Percentiles rank a stretch among this genome's conserved stretches.
Evolutionary conservation across 1,284 basidiomycete species (phyloP).

Genomic region (Caloboletus inedulis): DNA sequence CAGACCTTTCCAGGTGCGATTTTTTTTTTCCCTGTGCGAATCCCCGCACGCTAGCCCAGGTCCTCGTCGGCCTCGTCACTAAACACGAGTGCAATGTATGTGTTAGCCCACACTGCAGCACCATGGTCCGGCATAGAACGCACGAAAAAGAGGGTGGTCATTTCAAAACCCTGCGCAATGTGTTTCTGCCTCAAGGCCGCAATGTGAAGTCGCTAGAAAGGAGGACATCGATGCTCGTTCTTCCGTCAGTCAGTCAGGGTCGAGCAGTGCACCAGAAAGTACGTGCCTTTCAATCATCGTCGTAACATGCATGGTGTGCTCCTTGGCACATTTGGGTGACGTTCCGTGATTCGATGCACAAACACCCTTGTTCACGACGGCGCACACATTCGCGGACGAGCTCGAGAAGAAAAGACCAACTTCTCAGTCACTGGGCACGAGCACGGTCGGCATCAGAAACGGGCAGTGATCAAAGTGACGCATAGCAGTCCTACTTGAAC

Average conservation of each 20-base stretch:
- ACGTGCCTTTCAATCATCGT: constrained; percentile 1
- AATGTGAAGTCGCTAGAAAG: constrained; percentile 13
- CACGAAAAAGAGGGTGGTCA: background rate
- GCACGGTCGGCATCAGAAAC: background rate
- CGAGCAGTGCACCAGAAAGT: background rate
- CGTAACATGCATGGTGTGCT: constrained; percentile 6
- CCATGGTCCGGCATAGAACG: background rate
- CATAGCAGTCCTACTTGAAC: background rate
- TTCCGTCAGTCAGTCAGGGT: constrained; percentile 18
- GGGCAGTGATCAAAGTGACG: constrained; percentile 3
- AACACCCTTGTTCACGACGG: constrained; percentile 1
- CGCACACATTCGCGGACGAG: constrained; percentile 2
- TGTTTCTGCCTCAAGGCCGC: constrained; percentile 15
- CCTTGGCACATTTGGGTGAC: background rate
- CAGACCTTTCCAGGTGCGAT: background rate
- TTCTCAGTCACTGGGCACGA: background rate
- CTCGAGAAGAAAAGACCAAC: background rate
- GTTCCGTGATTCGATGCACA: constrained; percentile 7
- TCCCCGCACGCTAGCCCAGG: background rate
- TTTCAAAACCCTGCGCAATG: constrained; percentile 2
- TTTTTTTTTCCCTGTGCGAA: background rate
- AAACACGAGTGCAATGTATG: background rate
- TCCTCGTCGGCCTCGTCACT: background rate
- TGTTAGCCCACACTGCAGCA: background rate
- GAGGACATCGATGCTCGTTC: background rate